A percentile compares a stretch with the other conserved stretches of the same genome.
These are phyloP conservation scores for Coemansia asiatica DNA, from an alignment of 192 early-diverging fungal species.

Conservation along the genomic window DNA sequence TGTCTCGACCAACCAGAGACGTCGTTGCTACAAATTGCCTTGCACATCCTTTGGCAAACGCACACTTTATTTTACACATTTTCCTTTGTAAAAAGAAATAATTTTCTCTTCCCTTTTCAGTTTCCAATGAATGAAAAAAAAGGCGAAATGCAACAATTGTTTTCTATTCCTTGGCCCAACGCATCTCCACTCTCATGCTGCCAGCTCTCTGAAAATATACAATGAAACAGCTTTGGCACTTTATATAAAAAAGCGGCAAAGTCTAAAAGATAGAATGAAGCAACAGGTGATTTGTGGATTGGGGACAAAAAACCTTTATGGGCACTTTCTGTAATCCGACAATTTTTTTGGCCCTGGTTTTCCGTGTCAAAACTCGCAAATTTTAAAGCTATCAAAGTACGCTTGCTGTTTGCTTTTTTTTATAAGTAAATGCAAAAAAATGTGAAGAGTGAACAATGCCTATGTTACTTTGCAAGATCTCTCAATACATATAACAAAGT, in stretches of 20 bases:
- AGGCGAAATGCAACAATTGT: not conserved
- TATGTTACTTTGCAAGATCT: not conserved
- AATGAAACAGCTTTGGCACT: not conserved
- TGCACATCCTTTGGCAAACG: not conserved
- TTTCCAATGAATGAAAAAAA: not conserved
- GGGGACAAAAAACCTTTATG: not conserved
- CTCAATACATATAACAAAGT: not conserved
- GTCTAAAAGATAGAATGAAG: not conserved
- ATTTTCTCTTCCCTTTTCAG: not conserved
- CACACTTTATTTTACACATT: not conserved
- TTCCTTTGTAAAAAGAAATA: slow-evolving; percentile 11
- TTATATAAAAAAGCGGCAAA: not conserved
- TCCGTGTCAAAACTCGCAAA: slow-evolving; percentile 2
- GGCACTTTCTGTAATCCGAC: not conserved
- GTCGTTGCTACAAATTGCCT: not conserved
- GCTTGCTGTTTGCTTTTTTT: not conserved
- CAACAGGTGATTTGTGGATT: slow-evolving; percentile 1
- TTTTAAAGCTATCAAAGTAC: not conserved
- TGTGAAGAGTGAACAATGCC: not conserved
- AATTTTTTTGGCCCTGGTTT: slow-evolving; percentile 5
- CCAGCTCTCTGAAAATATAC: not conserved
- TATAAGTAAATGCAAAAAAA: not conserved
- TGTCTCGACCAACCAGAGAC: not conserved
- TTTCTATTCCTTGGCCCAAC: not conserved
- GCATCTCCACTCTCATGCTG: not conserved